Evolutionary conservation across 495 filamentous ascomycete genomes (phyloP), one percentile per base, ranked within the genome.

Genomic region (Penicillium roqueforti): DNA sequence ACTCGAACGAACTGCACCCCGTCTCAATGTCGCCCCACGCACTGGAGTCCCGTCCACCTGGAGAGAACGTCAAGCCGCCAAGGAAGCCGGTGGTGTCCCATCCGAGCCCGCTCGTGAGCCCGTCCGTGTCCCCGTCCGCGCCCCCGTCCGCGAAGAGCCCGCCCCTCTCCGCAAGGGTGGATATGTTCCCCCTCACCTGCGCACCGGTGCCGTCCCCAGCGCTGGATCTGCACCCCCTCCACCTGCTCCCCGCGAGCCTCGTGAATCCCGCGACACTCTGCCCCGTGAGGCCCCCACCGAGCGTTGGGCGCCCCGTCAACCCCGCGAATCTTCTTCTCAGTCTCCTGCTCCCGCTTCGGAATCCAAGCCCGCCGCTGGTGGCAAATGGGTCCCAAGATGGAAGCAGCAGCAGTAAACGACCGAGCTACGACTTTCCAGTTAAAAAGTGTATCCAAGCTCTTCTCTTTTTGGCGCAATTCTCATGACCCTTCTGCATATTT

Each of bases 21-120:
- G 82, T 55, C 79, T 95, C 66, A 76, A 78, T 53, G 76, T 95
- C 51, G 76, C 80, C 47, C 56, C 70, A 54, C 73, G 72, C 26
- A 63, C 71, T 3, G 36, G 20, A 25, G 84, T 83, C 63, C 84
- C 83, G 68, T 73, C 82, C 31, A 83, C 78, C 62, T 96, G 91
- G 91, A 86, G 91, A 71, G 91, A 96, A n/a, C 82, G 89, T 40
- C 76, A 88, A 69, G 87, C 87, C 41, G 83, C 83, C 57, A 90
- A 81, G 70, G 68, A 71, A 50, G 68, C 76, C 40, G 74, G 65
- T 38, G 59, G 59, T 56, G 57, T 59, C 25, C 57, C 72, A 41
- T 41, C 63, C 53, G 57, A 61, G 57, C 16, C 68, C 28, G 19
- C 45, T 9, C 31, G 32, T 16, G 32, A 61, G 10, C 16, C 68